Evolutionary conservation across 2,329 filamentous ascomycete species (phyloP), one percentile per base, ranked within the genome.

Genomic region (Xylariaceae sp.): DNA sequence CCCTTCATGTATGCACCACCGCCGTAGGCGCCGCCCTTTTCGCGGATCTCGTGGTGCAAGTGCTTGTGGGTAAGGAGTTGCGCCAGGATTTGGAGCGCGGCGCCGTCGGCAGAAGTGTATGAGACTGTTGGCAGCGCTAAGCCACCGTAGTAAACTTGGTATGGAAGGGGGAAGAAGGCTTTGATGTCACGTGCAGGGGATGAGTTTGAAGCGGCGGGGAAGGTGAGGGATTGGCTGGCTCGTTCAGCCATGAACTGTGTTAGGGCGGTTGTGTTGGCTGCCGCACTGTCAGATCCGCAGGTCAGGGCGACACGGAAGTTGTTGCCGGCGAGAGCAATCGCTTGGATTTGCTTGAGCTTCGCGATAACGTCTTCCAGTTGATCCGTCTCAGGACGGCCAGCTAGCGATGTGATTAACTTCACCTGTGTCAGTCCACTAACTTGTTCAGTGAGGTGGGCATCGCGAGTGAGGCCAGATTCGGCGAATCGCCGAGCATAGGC

Each of bases 21-120:
- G 50, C 94, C 94, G 67, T 99, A 99, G 0, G 94, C 94, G 44
- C 94, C 94, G 37, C 94, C 94, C 75, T 97, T 97, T 72, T 99
- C 94, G 57, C 94, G 89, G 66, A 99, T 97, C 74, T 97, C 94
- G 67, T 96, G 93, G 72, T 99, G 94, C 34, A 99, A 81, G 71
- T 97, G 90, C 75, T 96, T 97, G 77, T 99, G 93, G 0, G 93
- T 97, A 37, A 99, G 83, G 15, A 99, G 84, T 72, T 97, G 91
- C 10, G 92, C 87, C 18, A 99, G 85, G 47, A 97, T 88, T 68
- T 93, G 91, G 13, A 97, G 85, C 0, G 92, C 83, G 1, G 94
- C 90, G 47, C 89, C 87, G 55, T 88, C 82, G 0, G 86, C 74
- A 49, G 89, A 84, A 2, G 85, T 87, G 74, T 97, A 99, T 0